Evolutionary conservation across 176 grass and related monocot species (phyloP).

Genomic region (Phoenix dactylifera): DNA sequence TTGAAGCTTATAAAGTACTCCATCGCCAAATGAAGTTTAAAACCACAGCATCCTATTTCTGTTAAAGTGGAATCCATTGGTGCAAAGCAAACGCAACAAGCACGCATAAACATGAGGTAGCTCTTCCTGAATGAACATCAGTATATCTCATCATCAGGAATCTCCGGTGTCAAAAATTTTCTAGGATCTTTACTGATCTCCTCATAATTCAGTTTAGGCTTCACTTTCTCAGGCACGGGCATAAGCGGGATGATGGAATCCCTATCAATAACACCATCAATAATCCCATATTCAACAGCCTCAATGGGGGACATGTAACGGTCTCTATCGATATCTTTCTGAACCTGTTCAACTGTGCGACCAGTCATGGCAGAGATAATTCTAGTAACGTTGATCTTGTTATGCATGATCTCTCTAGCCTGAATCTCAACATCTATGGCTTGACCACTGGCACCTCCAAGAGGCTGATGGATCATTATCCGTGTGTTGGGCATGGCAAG

Average conservation of each 20-base stretch:
- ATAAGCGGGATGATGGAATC: slow-evolving; percentile 64
- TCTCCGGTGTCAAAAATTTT: slow-evolving; percentile 67
- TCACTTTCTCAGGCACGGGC: slow-evolving; percentile 52
- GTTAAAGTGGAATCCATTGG: too few species aligned
- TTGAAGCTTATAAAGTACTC: too few species aligned
- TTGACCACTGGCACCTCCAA: slow-evolving; percentile 67
- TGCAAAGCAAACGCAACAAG: too few species aligned
- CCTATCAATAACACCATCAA: slow-evolving; percentile 66
- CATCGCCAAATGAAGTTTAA: too few species aligned
- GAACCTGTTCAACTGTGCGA: slow-evolving; percentile 50
- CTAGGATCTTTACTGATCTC: slow-evolving; percentile 58
- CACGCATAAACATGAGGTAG: too few species aligned
- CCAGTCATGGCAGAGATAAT: slow-evolving; percentile 55
- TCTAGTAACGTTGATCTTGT: slow-evolving; percentile 65
- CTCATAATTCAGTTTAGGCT: slow-evolving; percentile 44
- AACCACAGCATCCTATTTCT: too few species aligned
- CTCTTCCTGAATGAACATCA: slow-evolving; percentile 15
- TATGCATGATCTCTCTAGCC: slow-evolving; percentile 69
- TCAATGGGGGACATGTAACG: slow-evolving; percentile 86
- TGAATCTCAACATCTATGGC: slow-evolving; percentile 64
- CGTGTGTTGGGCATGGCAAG: slow-evolving; percentile 96
- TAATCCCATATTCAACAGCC: slow-evolving; percentile 81
- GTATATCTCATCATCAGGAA: slow-evolving; percentile 88
- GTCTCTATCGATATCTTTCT: slow-evolving; percentile 87
- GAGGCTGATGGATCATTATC: slow-evolving; percentile 86